These are phyloP conservation scores for Ascochyta koolunga DNA, from an alignment of 2,329 filamentous ascomycete genomes.

Conservation along the genomic window DNA sequence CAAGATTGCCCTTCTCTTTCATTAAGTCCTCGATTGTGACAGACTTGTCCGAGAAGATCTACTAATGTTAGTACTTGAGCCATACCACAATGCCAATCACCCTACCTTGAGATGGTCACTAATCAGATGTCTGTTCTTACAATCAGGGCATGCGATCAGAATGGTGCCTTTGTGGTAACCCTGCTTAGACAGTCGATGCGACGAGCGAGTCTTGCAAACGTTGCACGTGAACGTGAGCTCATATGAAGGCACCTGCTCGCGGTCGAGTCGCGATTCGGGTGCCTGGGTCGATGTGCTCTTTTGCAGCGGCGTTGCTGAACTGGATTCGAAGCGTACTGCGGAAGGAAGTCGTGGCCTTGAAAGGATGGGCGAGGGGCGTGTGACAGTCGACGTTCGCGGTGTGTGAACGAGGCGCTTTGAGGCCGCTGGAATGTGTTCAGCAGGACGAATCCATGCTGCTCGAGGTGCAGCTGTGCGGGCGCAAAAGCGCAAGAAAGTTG, in stretches of 20 bases:
- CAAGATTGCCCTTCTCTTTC: slow-evolving; percentile 73
- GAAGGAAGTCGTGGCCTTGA: slow-evolving; percentile 16
- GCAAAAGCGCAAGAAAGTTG: slow-evolving; percentile 32
- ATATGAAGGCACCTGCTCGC: slow-evolving; percentile 69
- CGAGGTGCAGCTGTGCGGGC: slow-evolving; percentile 26
- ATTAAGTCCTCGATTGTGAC: slow-evolving; percentile 80
- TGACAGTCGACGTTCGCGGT: slow-evolving; percentile 34
- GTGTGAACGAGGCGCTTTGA: slow-evolving; percentile 34
- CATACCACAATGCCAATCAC: neutral
- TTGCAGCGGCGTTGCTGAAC: slow-evolving; percentile 26
- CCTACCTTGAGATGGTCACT: slow-evolving; percentile 78
- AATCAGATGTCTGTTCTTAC: slow-evolving; percentile 88
- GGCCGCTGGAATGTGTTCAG: slow-evolving; percentile 33
- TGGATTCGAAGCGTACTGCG: slow-evolving; percentile 35
- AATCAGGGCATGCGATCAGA: slow-evolving; percentile 84
- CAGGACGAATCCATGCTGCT: slow-evolving; percentile 15
- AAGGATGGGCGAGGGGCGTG: slow-evolving; percentile 24
- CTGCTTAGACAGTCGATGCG: slow-evolving; percentile 88
- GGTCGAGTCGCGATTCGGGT: slow-evolving; percentile 44
- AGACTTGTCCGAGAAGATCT: slow-evolving; percentile 74
- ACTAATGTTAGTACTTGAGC: slow-evolving; percentile 4
- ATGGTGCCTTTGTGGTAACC: slow-evolving; percentile 92
- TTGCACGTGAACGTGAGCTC: slow-evolving; percentile 91
- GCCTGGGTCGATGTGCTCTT: slow-evolving; percentile 34
- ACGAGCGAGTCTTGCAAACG: slow-evolving; percentile 79